phyloP scores from a whole-genome alignment of 2,329 filamentous ascomycete species.

The Xylaria sp. region DNA sequence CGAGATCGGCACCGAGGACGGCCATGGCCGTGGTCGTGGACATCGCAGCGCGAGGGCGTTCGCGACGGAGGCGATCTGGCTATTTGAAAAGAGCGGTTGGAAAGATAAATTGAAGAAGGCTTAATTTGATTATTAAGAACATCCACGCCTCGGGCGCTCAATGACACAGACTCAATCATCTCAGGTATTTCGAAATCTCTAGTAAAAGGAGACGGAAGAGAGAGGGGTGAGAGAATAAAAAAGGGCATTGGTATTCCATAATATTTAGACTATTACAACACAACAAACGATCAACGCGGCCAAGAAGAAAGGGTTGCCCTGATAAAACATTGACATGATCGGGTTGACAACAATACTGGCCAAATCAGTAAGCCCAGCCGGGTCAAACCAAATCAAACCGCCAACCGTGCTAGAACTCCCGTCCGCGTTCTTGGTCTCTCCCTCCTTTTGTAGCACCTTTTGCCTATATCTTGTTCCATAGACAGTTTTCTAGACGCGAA shows the following conservation, averaged over 20 bases:
- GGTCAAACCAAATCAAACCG: constrained; percentile 26
- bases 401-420: constrained; percentile 22
- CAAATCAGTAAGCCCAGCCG: constrained; percentile 16
- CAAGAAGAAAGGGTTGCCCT: constrained; percentile 32
- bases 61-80: constrained; percentile 89
- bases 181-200: neutral
- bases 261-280: constrained; percentile 49
- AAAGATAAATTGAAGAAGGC: constrained; percentile 69
- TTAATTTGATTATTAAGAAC: neutral
- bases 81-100: constrained; percentile 79
- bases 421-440: constrained; percentile 2
- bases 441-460: neutral
- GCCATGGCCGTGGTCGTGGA: constrained; percentile 71
- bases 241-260: constrained; percentile 41
- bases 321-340: constrained; percentile 42
- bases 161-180: neutral
- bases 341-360: constrained; percentile 21
- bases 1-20: constrained; percentile 74
- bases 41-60: constrained; percentile 86
- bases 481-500: constrained; percentile 16
- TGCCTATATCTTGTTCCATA: constrained; percentile 6
- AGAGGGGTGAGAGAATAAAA: constrained; percentile 37
- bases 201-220: neutral
- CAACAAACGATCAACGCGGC: constrained; percentile 28
- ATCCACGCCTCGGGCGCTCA: neutral